phyloP scores from a whole-genome alignment of 2,329 filamentous ascomycete genomes.

The Fusarium penzigii region DNA sequence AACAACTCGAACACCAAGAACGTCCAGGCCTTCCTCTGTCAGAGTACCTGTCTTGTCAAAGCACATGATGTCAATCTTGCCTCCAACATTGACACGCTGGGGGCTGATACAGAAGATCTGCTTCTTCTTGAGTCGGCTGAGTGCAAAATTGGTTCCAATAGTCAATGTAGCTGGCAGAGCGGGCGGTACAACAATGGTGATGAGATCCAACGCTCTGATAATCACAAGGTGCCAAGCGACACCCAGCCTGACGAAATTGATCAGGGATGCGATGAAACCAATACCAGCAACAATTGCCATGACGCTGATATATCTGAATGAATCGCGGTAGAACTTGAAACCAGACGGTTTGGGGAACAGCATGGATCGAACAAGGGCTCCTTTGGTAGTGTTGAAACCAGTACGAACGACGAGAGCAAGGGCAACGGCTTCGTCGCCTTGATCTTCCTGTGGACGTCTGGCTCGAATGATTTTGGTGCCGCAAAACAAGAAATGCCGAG shows the following conservation, averaged over 20 bases:
- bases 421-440: slow-evolving; percentile 84
- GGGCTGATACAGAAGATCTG: slow-evolving; percentile 98
- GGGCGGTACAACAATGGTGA: slow-evolving; percentile 96
- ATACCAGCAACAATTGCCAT: slow-evolving; percentile 86
- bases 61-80: slow-evolving; percentile 93
- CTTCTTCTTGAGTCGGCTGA: slow-evolving; percentile 81
- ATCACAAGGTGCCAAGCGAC: slow-evolving; percentile 89
- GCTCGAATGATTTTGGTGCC: slow-evolving; percentile 95
- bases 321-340: slow-evolving; percentile 98
- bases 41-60: slow-evolving; percentile 99
- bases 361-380: slow-evolving; percentile 94
- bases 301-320: slow-evolving; percentile 95
- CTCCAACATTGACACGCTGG: slow-evolving; percentile 93
- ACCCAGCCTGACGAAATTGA: slow-evolving; percentile 87
- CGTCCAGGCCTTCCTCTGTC: slow-evolving; percentile 93
- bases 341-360: slow-evolving; percentile 97
- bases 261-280: slow-evolving; percentile 86
- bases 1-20: slow-evolving; percentile 83
- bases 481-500: slow-evolving; percentile 88
- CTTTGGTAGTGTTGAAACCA: slow-evolving; percentile 97
- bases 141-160: slow-evolving; percentile 94
- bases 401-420: slow-evolving; percentile 91
- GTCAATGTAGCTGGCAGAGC: slow-evolving; percentile 92
- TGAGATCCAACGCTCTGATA: slow-evolving; percentile 87
- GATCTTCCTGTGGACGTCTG: slow-evolving; percentile 80